These are phyloP conservation scores for Sanghuangporus weigelae DNA, from an alignment of 1,284 basidiomycete species.

Conservation along the genomic window DNA sequence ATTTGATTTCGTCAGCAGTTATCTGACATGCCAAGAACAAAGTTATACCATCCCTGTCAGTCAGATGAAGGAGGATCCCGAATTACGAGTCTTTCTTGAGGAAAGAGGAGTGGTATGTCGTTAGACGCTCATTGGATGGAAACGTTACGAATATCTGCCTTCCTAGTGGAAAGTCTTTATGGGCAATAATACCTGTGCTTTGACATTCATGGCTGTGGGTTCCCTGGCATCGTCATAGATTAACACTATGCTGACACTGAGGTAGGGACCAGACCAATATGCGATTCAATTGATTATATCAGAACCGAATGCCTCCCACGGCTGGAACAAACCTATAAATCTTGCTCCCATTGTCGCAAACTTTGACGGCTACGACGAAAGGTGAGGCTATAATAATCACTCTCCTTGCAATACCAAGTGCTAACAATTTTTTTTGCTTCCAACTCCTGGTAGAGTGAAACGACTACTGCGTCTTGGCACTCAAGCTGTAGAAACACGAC, in stretches of 20 bases:
- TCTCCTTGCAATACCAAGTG: neutral
- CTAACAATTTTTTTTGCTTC: neutral
- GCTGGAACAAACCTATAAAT: slow-evolving; percentile 1
- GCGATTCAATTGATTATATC: slow-evolving; percentile 5
- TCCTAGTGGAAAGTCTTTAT: slow-evolving; percentile 15
- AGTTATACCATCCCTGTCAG: slow-evolving; percentile 12
- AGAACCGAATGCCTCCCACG: neutral
- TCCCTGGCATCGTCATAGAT: neutral
- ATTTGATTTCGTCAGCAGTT: neutral
- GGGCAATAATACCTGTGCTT: slow-evolving; percentile 3
- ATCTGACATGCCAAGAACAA: neutral
- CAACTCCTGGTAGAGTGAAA: neutral
- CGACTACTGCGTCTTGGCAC: neutral
- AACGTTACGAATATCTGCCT: neutral
- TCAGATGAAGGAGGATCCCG: slow-evolving; percentile 11
- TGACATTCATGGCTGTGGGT: slow-evolving; percentile 8
- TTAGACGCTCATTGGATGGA: neutral
- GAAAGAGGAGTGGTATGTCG: slow-evolving; percentile 6
- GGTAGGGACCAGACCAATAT: slow-evolving; percentile 10
- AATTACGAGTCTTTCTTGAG: neutral
- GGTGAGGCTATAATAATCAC: neutral
- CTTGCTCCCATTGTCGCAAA: neutral
- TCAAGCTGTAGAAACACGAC: slow-evolving; percentile 9
- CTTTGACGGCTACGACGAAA: slow-evolving; percentile 6
- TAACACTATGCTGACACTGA: neutral